Base-by-base conservation (phyloP, 1,284 basidiomycete genomes). In the Leccinum cinnamomeum region DNA sequence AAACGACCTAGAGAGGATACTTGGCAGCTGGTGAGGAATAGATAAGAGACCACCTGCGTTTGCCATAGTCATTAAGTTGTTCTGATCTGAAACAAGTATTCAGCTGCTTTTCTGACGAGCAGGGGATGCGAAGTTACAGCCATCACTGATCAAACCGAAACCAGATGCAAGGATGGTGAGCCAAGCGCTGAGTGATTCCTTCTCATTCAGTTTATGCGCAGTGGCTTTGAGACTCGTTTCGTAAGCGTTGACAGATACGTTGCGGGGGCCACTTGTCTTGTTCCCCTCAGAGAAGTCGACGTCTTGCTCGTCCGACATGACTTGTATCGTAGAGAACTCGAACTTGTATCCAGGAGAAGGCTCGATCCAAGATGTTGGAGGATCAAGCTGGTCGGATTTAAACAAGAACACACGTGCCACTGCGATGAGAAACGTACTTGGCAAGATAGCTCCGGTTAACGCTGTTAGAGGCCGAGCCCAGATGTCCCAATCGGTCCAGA, bases 91-190 rank as follows among this genome's bases (percentile, higher is more conserved):
- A 68, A 48, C 6, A 28, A 30, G 7, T 64, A 56, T 60, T 65
- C 25, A 62, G 50, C 37, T 39, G 6, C 56, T 48, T 58, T 53
- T 48, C 39, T 35, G 54, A 54, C 5, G n/a, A 37, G n/a, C 5
- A 54, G 41, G 53, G 53, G 39, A 60, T 51, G 20, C 30, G 8
- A 44, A 79, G 78, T 76, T 69, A 86, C 86, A 88, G 50, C 89
- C 89, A 78, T 91, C 88, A 60, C 84, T 87, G 65, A 90, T 85
- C 51, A 90, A 75, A 50, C 87, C 88, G 69, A 86, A 86, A 2
- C 84, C 87, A 23, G 87, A 81, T 51, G 86, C 86, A 39, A 81
- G 75, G 65, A 89, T 87, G 14, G 86, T 86, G 70, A 88, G 84
- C 71, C 83, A 84, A 20, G 79, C 77, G 67, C 86, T 87, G 57